Evolutionary conservation across 495 filamentous ascomycete genomes (phyloP), one percentile per base, ranked within the genome.

Genomic region (Aspergillus funiculosus): DNA sequence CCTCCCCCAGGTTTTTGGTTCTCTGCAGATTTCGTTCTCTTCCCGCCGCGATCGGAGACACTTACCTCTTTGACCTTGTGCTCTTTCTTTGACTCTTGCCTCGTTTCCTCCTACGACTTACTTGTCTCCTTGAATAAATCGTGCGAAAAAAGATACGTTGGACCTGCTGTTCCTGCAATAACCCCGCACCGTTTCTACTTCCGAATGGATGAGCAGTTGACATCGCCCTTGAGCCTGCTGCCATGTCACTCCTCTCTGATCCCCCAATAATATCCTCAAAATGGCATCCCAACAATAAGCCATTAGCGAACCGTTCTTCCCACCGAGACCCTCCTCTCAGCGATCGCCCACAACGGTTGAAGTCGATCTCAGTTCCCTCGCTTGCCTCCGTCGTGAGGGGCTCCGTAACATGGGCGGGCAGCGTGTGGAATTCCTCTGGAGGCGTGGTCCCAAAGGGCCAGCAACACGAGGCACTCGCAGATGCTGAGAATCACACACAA

Each of bases 401-500:
- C 7, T 66, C 68, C 3, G 54, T 63, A 46, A 51, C 51, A 35
- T 73, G 69, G 69, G 67, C 67, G 8, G 71, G 69, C n/a, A 71
- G 76, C 46, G 61, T 72, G 1, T 58, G 77, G 22, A 54, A 69
- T 41, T 60, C 68, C 22, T 72, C 72, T 58, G 69, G 72, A 36
- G 79, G 83, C 64, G 79, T 78, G 27, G 63, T 77, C 13, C 75
- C 74, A 6, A 64, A 69, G 46, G n/a, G n/a, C n/a, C 71, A 76
- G 30, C 70, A 84, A 42, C 68, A 79, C 26, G 67, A 69, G 15
- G 61, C 72, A 37, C 69, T 58, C 56, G 60, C 66, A 46, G 63
- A 72, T 30, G 46, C 58, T 17, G 79, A 84, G 46, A 75, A 84
- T 53, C 73, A 72, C 39, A 81, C 75, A 59, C 76, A 83, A 59